Base-by-base conservation (phyloP, 805 yeast genomes). In the Nakazawaea ernobii region DNA sequence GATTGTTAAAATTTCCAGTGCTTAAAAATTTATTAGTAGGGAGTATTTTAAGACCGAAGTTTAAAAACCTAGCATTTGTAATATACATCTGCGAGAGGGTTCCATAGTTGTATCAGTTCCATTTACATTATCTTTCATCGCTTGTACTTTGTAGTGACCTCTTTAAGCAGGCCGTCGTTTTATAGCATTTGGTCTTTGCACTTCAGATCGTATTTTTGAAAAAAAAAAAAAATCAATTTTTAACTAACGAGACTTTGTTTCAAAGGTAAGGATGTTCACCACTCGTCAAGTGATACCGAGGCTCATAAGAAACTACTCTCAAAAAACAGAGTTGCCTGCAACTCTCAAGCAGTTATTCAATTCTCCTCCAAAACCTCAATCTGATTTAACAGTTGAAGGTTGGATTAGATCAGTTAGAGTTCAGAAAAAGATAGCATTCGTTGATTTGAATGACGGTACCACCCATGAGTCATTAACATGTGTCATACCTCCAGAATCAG, bases 401-500 rank as follows among this genome's bases (percentile, higher is more conserved):
- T 83, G 88, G 83, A 75, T 94, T 20, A 79, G 79, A 46, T 75
- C 90, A 0, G 77, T 88, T 1, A 74, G 97, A 43, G 63, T 73
- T 8, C 75, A 89, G 59, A 90, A 90, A 59, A 84, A 82, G 46
- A 73, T 86, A 4, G 85, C 89, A 0, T 94, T 94, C 62, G 67
- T 90, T 4, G 96, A 89, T 57, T 53, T 94, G 9, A 66, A 75
- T 2, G 98, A 94, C 61, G 98, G 98, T 0, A 74, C 94, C 0
- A 67, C 77, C 1, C 66, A 73, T 30, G 52, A 67, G 28, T 71
- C 75, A 13, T 59, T 91, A 49, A 78, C 75, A 57, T 75, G 88
- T 48, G 80, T 82, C 0, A 63, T 82, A 4, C 63, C 73, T 2
- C 70, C 70, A 11, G 67, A 67, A 7, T 37, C 65, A 15, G 66